Base-by-base conservation (phyloP, 2,329 filamentous ascomycete genomes). In the Amesomyces nigricolor region DNA sequence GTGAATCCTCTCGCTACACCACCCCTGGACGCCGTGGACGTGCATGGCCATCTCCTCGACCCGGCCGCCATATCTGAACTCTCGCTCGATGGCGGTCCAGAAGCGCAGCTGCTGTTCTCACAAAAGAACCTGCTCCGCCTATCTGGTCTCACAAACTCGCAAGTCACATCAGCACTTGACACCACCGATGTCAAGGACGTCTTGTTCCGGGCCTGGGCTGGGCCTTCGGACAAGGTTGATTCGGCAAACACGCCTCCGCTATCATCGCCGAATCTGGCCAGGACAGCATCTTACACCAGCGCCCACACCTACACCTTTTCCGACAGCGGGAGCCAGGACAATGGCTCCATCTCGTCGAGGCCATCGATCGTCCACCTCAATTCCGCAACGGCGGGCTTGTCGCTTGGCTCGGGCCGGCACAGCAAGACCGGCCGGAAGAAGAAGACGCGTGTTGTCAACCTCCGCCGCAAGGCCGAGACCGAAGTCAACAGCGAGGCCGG, bases 141-240 rank as follows among this genome's bases (percentile, higher is more conserved):
- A 11, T 89, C 88, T 22, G 83, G 89, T 0, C 75, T 99, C 55
- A 91, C 84, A 4, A 88, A 95, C 66, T 95, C 91, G 2, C 91
- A 97, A 65, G 85, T 89, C 47, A 97, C 94, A 0, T 74, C 97
- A 35, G 95, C 91, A 4, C 76, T 97, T 0, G 95, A 95, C 68
- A 96, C 92, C 1, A 91, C 92, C 0, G 84, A 87, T n/a, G 92
- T 97, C 56, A 78, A 83, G 51, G 90, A 97, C 70, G 89, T 89
- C 4, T 87, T 97, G 26, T 96, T 95, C 70, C 83, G 94, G 57
- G 94, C 92, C 32, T 96, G 91, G 89, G 89, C 92, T 14, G 88
- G 88, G 40, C 83, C 86, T 37, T 79, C 82, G 49, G 91, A 96
- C 58, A 78, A 84, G 56, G 78, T 78, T 43, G 88, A 94, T 56